A percentile compares a stretch with the other conserved stretches of the same genome.
These are phyloP conservation scores for Ajuga chamaepitys DNA, from an alignment of 257 asterid species.

Conservation along the genomic window DNA sequence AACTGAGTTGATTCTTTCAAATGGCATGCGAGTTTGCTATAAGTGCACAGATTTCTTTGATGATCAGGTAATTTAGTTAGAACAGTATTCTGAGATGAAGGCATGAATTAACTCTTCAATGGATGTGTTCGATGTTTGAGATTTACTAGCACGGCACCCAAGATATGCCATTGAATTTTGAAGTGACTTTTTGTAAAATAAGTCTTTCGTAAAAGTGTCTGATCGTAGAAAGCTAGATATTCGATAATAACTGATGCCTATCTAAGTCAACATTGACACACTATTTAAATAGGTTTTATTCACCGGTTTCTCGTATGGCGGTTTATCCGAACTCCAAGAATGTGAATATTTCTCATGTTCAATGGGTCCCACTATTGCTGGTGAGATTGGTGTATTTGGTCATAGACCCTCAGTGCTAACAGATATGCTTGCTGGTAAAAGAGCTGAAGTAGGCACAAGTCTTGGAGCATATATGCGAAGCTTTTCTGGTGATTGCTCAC, in stretches of 20 bases:
- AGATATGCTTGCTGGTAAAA: conserved; percentile 98
- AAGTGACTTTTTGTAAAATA: conserved; percentile 8
- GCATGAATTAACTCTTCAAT: neutral
- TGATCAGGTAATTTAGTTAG: conserved; percentile 62
- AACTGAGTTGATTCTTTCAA: conserved; percentile 75
- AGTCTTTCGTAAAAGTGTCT: neutral
- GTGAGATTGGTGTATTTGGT: conserved; percentile 95
- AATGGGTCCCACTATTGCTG: conserved; percentile 96
- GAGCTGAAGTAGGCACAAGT: conserved; percentile 89
- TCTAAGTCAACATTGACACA: conserved; percentile 31
- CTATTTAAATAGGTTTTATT: conserved; percentile 72
- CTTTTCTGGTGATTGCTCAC: conserved; percentile 94
- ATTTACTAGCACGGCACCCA: too few relatives aligned
- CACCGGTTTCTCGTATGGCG: conserved; percentile 93
- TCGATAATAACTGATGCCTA: conserved; percentile 17
- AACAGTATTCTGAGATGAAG: conserved; percentile 4
- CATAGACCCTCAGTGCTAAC: conserved; percentile 81
- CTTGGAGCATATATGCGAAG: conserved; percentile 95
- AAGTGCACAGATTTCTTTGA: conserved; percentile 89
- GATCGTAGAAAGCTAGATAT: neutral
- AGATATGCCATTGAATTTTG: neutral
- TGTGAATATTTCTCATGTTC: conserved; percentile 82
- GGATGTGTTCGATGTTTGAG: neutral
- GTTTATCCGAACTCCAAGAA: conserved; percentile 90
- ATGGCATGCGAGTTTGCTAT: conserved; percentile 93